Evolutionary conservation across 345 rosid genomes (phyloP).

Genomic region (Gossypium thurberi): DNA sequence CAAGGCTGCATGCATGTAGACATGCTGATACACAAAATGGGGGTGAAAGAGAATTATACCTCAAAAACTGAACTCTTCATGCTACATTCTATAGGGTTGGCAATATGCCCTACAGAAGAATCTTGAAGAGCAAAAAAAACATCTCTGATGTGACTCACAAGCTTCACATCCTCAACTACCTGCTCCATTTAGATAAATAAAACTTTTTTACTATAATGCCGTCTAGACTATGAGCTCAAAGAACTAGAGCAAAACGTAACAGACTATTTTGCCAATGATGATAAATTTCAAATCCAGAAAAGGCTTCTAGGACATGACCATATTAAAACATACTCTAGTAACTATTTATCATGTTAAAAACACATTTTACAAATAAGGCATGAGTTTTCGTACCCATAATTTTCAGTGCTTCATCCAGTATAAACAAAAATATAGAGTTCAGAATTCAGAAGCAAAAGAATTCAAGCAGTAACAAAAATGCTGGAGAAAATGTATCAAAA

Average conservation of each 20-base stretch:
- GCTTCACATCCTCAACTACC: constrained; percentile 61
- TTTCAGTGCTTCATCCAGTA: background rate
- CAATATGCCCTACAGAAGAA: constrained; percentile 36
- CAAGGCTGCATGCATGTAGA: background rate
- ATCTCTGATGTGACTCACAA: constrained; percentile 58
- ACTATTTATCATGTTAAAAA: background rate
- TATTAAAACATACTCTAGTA: background rate
- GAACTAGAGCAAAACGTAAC: background rate
- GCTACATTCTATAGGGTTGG: constrained; percentile 32
- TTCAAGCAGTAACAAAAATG: constrained; percentile 4
- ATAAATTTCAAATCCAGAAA: background rate
- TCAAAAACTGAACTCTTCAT: constrained; percentile 36
- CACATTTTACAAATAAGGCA: background rate
- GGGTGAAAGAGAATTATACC: constrained; percentile 35
- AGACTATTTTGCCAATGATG: background rate
- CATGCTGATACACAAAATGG: background rate
- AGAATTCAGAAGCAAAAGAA: constrained; percentile 8
- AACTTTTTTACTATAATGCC: background rate
- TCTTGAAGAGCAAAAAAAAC: constrained; percentile 54
- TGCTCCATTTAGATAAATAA: constrained; percentile 32
- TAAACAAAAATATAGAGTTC: constrained; percentile 1
- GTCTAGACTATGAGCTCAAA: background rate
- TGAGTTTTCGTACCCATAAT: background rate
- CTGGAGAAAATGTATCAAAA: background rate
- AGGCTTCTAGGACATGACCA: background rate